Evolutionary conservation across 1,284 basidiomycete genomes (phyloP).

Genomic region (Takashimella koratensis): DNA sequence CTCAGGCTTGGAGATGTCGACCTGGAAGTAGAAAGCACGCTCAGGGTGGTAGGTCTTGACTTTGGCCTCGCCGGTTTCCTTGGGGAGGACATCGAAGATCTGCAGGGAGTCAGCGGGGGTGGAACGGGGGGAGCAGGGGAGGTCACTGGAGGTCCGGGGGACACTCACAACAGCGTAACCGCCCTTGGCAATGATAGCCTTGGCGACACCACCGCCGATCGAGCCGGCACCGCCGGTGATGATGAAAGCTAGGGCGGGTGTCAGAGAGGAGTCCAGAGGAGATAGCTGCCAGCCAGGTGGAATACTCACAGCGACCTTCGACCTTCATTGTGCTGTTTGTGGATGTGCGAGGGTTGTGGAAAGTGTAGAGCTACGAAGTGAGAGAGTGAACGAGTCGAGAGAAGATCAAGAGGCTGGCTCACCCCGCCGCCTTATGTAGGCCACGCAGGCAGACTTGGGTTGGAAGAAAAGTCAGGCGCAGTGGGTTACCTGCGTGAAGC

Average conservation of each 20-base stretch:
- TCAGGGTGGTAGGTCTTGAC: conserved; percentile 20
- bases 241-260: conserved; percentile 24
- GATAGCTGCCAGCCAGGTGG: not conserved
- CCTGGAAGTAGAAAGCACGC: conserved; percentile 19
- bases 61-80: conserved; percentile 14
- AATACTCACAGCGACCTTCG: conserved; percentile 8
- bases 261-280: not conserved
- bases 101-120: not conserved
- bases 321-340: conserved; percentile 9
- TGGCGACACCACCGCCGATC: conserved; percentile 22
- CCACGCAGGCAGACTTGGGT: no score
- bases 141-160: not conserved
- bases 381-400: no score
- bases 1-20: conserved; percentile 17
- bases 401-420: no score
- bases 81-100: conserved; percentile 21
- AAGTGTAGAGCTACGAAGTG: no score
- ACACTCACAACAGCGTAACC: conserved; percentile 13
- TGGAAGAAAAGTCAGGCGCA: no score
- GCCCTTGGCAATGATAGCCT: conserved; percentile 18
- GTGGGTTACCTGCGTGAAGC: no score
- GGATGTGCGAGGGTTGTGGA: no score
- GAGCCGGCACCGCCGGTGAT: conserved; percentile 28
- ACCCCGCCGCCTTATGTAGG: no score
- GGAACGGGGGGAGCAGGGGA: not conserved